phyloP scores from a whole-genome alignment of 2,329 filamentous ascomycete species.

The Coniochaeta prunicola region DNA sequence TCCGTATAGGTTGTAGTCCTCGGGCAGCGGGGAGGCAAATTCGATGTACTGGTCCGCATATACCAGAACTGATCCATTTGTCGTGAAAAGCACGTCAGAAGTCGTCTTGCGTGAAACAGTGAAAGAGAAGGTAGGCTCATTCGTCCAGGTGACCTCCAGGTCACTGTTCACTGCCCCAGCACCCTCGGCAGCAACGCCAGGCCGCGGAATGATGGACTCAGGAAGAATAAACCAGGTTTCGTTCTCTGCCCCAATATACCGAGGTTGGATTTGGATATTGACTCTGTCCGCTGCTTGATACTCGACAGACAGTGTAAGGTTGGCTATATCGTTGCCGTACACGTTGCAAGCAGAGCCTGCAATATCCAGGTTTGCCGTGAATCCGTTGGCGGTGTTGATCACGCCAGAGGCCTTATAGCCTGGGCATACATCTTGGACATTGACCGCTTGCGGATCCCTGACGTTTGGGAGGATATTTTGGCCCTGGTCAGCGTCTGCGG shows the following conservation, averaged over 20 bases:
- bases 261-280: conserved; percentile 63
- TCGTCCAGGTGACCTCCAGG: conserved; percentile 45
- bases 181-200: conserved; percentile 31
- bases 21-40: conserved; percentile 56
- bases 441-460: conserved; percentile 52
- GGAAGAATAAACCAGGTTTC: conserved; percentile 61
- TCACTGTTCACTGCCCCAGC: conserved; percentile 41
- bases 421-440: conserved; percentile 59
- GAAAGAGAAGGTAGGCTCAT: conserved; percentile 60
- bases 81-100: conserved; percentile 62
- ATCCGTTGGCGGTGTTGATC: conserved; percentile 37
- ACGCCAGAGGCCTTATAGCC: conserved; percentile 62
- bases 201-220: conserved; percentile 53
- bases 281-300: conserved; percentile 59
- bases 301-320: conserved; percentile 59
- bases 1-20: conserved; percentile 70
- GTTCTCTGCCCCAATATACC: conserved; percentile 53
- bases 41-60: conserved; percentile 76
- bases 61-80: conserved; percentile 54
- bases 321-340: conserved; percentile 68
- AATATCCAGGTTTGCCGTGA: conserved; percentile 64
- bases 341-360: conserved; percentile 67
- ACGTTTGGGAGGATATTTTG: conserved; percentile 53
- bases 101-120: conserved; percentile 50
- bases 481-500: conserved; percentile 35